Base-by-base conservation (phyloP, 139 green algal species). In the Coelastrella sp. region DNA sequence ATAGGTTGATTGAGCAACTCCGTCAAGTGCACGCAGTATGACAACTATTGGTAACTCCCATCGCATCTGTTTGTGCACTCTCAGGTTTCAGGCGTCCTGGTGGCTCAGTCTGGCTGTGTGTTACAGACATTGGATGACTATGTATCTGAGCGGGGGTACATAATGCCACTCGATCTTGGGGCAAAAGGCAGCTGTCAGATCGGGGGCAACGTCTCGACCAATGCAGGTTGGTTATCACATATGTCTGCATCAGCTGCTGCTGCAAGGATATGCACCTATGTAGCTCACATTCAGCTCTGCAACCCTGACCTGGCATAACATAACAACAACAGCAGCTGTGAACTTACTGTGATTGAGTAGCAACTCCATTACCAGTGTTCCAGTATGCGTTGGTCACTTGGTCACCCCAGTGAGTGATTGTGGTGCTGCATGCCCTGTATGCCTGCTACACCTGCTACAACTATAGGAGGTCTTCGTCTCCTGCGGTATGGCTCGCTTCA, bases 161-260 rank as follows among this genome's bases (percentile, higher is more conserved):
- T 88, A 53, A 95, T 99, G 91, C 98, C 98, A 0, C 90, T 99
- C 68, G 97, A 99, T 86, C 89, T 99, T 32, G 98, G 97, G 0
- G 96, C 97, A 41, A 99, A 98, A 88, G 96, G 95, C 21, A 96
- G 87, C 85, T 99, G 98, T 91, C 94, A 98, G 25, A 98, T 99
- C 21, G 98, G 97, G 2, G 98, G 98, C 71, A 99, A 98, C 84
- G 91, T 99, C n/a, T 94, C 96, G 57, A 99, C 97, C 34, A 99
- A 99, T 72, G 97, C 97, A 78, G 96, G 95, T 89, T 43, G n/a
- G n/a, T n/a, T n/a, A n/a, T n/a, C n/a, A n/a, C n/a, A 37, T 15
- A 79, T 43, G 59, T 25, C 27, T 17, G 17, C 63, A 38, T 30
- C 63, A 72, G 45, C 45, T 13, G 45, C 45, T n/a, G n/a, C n/a